phyloP scores from a whole-genome alignment of 257 asterid species.

The Solanum medicagineum region DNA sequence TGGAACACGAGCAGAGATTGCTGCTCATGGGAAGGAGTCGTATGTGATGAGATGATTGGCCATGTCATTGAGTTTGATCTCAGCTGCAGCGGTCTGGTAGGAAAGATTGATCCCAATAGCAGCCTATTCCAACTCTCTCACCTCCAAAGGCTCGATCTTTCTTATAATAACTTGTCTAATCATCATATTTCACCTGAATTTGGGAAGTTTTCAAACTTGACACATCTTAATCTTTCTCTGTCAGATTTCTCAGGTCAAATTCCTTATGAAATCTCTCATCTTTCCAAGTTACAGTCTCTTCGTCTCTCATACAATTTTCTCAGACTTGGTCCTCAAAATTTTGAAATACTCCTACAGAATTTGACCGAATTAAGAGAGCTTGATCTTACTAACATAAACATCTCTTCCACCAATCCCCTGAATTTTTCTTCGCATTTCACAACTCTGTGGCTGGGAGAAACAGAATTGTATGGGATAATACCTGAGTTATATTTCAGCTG shows the following conservation, averaged over 20 bases:
- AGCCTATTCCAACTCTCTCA: slow-evolving; percentile 4
- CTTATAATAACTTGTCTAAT: not conserved
- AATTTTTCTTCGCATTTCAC: slow-evolving; percentile 3
- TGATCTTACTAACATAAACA: not conserved
- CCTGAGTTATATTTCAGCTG: not conserved
- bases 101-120: not conserved
- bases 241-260: too few relatives aligned
- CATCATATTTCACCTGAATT: not conserved
- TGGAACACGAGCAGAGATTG: slow-evolving; percentile 9
- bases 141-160: slow-evolving; percentile 6
- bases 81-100: slow-evolving; percentile 1
- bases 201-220: not conserved
- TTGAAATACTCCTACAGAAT: not conserved
- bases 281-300: not conserved
- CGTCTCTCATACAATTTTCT: not conserved
- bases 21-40: slow-evolving; percentile 14
- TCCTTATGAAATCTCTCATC: not conserved
- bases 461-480: not conserved
- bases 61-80: slow-evolving; percentile 9
- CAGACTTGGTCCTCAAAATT: not conserved
- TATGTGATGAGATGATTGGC: too few relatives aligned
- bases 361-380: not conserved
- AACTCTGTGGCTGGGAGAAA: not conserved
- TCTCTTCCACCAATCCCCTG: not conserved
- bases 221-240: not conserved